Evolutionary conservation across 2,329 filamentous ascomycete species (phyloP), one percentile per base, ranked within the genome.

Genomic region (Paecilomyces niveus): DNA sequence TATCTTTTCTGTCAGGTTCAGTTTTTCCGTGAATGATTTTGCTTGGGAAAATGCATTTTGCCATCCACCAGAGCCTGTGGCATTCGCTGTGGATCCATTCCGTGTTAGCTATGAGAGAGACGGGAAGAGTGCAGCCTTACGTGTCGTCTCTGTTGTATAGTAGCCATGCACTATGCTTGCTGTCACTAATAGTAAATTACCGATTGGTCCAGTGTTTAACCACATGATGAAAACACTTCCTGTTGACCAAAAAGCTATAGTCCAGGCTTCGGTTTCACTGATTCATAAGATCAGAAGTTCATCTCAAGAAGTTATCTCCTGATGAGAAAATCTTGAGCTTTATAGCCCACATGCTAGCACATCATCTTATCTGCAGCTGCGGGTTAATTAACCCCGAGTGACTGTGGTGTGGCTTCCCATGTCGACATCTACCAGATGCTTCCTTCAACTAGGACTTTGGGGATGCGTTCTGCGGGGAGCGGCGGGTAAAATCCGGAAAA

Each of bases 11-110:
- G 62, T 58, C 26, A 62, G 45, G 21, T 62, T 63, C 31, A 66
- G 56, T 39, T 64, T 35, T 21, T 63, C 55, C 3, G 62, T 53
- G 8, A 62, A 39, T 8, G 51, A n/a, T 18, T 49, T 18, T 8
- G 64, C 63, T 31, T 58, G 57, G 18, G 54, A 31, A 39, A 57
- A 60, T 4, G 63, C 64, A 13, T 54, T 56, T 18, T 57, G 51
- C 64, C 64, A 66, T n/a, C 18, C 13, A 1, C 61, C 61, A 9
- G 66, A 58, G n/a, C 65, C 66, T 7, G 58, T 56, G 5, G 59
- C 52, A 24, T 61, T 61, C 53, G 59, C 54, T 59, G 33, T n/a
- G 33, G 11, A n/a, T 39, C 11, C n/a, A n/a, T 39, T 39, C 11
- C n/a, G 13, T 15, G 33, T 39, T 39, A 39, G 33, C 11, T 39